Evolutionary conservation across 148 eudicot species (phyloP).

Genomic region (Chenopodium berlandieri): DNA sequence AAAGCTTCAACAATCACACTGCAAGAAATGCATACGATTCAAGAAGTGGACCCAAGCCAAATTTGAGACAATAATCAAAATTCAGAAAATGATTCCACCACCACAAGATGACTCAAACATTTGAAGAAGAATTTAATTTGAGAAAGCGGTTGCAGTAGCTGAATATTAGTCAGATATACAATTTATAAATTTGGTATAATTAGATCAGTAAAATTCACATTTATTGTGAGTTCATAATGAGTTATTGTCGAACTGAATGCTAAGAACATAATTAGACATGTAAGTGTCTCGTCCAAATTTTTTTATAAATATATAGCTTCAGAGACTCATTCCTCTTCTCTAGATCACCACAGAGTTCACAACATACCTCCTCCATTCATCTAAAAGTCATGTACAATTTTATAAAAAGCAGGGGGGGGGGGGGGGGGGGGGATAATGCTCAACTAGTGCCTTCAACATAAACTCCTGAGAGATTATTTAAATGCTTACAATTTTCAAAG

Average conservation of each 20-base stretch:
- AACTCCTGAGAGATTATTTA: too few species aligned
- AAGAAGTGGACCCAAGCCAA: neutral
- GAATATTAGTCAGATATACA: neutral
- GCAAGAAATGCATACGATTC: slow-evolving; percentile 29
- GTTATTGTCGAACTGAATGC: neutral
- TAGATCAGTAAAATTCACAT: neutral
- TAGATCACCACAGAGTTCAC: neutral
- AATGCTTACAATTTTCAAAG: too few species aligned
- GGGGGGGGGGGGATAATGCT: too few species aligned
- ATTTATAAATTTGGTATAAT: neutral
- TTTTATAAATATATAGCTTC: neutral
- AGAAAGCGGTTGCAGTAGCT: neutral
- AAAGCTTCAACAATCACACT: slow-evolving; percentile 97
- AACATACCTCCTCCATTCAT: too few species aligned
- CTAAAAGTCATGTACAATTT: too few species aligned
- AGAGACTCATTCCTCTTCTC: neutral
- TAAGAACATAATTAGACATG: neutral
- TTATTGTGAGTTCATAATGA: too few species aligned
- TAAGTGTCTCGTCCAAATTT: neutral
- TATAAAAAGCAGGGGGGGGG: too few species aligned
- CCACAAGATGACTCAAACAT: neutral
- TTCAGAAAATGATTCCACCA: neutral
- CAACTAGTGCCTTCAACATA: too few species aligned
- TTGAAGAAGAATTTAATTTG: neutral
- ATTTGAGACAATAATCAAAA: slow-evolving; percentile 1